Conservation (phyloP, 176 grass and related monocot genomes). For the Musa schizocarpa region DNA sequence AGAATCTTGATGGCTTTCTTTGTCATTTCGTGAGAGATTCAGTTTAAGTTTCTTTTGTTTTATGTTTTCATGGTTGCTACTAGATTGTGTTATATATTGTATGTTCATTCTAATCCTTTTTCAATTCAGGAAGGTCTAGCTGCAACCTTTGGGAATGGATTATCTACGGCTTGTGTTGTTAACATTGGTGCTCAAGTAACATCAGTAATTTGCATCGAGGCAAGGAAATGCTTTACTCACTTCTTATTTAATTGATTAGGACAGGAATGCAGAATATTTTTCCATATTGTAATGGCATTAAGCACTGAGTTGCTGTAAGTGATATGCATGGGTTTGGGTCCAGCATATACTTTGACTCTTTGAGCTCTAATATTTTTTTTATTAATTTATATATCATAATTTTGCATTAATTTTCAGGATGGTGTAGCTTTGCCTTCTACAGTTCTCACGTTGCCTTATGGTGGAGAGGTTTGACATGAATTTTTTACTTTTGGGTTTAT, state of each 20-base stretch:
- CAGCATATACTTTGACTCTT: neutral
- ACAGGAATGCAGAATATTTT: neutral
- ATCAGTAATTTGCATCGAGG: constrained; percentile 92
- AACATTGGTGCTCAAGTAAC: constrained; percentile 96
- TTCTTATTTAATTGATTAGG: neutral
- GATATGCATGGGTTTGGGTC: neutral
- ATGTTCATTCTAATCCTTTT: neutral
- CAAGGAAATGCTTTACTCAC: constrained; percentile 19
- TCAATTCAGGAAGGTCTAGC: constrained; percentile 75
- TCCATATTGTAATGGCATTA: neutral
- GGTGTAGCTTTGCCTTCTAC: constrained; percentile 95
- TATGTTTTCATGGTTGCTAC: neutral
- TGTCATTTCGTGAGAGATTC: neutral
- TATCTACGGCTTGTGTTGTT: constrained; percentile 89
- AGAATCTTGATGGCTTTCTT: neutral
- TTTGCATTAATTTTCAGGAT: constrained; percentile 48
- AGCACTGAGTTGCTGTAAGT: neutral
- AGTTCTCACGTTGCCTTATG: constrained; percentile 65
- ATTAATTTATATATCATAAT: neutral
- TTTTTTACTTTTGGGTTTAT: constrained; percentile 2
- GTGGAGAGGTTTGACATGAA: constrained; percentile 57
- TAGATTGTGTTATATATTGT: too few species aligned
- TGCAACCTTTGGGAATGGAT: constrained; percentile 92
- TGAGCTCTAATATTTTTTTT: neutral
- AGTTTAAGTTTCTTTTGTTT: neutral